Percentiles rank a stretch among this genome's conserved stretches.
phyloP scores from a whole-genome alignment of 2,329 filamentous ascomycete species.

The Fusarium sacchari region DNA sequence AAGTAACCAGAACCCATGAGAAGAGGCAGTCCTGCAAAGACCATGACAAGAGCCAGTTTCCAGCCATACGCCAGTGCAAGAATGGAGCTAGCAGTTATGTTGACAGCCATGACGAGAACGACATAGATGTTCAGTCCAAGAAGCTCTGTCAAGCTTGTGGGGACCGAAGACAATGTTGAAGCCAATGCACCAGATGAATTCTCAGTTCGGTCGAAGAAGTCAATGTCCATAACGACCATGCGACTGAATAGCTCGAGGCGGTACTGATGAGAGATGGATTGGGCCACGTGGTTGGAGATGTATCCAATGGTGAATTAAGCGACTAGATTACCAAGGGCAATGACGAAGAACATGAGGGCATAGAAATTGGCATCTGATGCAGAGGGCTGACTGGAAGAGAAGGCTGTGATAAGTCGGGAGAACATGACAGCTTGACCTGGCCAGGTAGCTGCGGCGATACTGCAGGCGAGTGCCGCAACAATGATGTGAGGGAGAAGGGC shows the following conservation, averaged over 20 bases:
- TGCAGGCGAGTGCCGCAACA: background rate
- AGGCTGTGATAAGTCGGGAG: constrained; percentile 44
- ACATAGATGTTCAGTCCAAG: constrained; percentile 55
- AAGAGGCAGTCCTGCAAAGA: constrained; percentile 54
- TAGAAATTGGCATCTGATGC: constrained; percentile 50
- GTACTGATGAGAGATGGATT: constrained; percentile 38
- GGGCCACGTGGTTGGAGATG: constrained; percentile 28
- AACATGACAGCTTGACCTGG: constrained; percentile 49
- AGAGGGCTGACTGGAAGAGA: constrained; percentile 22
- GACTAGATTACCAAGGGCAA: constrained; percentile 36
- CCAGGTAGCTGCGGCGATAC: constrained; percentile 41
- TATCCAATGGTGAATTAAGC: constrained; percentile 36
- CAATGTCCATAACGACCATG: constrained; percentile 54
- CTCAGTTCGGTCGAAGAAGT: constrained; percentile 49
- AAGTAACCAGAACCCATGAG: constrained; percentile 54
- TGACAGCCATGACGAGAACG: constrained; percentile 54
- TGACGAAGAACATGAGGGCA: constrained; percentile 45
- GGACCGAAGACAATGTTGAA: constrained; percentile 44
- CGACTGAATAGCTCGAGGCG: constrained; percentile 44
- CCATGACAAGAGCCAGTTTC: constrained; percentile 57
- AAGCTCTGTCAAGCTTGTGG: constrained; percentile 57
- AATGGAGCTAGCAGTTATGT: constrained; percentile 51
- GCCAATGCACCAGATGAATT: constrained; percentile 49
- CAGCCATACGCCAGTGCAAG: constrained; percentile 55
- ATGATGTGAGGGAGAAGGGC: constrained; percentile 8